Conservation (phyloP, 2,329 filamentous ascomycete species). For the Penicillium vulpinum region DNA sequence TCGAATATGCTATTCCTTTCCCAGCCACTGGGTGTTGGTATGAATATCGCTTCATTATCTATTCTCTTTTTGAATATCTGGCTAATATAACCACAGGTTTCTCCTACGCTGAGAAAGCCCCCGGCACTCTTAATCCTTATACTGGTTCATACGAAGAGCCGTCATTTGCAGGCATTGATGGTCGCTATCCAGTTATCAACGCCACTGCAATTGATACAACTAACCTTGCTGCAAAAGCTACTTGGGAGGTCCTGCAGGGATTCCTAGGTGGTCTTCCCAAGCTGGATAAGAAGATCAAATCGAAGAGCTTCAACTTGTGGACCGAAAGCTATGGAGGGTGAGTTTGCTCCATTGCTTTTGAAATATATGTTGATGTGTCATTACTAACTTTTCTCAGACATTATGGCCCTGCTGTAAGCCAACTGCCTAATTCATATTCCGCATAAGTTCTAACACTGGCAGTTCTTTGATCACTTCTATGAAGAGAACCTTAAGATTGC, state of each 20-base stretch:
- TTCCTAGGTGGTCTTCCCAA: conserved; percentile 53
- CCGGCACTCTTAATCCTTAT: conserved; percentile 45
- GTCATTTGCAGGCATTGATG: conserved; percentile 44
- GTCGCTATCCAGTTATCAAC: conserved; percentile 53
- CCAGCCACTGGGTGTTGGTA: conserved; percentile 60
- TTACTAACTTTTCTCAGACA: conserved; percentile 40
- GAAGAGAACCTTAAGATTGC: conserved; percentile 57
- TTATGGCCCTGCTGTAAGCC: conserved; percentile 49
- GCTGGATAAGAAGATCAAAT: conserved; percentile 51
- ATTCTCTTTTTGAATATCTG: background rate
- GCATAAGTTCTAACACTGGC: conserved; percentile 13
- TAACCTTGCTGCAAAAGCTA: conserved; percentile 55
- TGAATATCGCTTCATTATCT: background rate
- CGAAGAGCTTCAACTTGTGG: conserved; percentile 59
- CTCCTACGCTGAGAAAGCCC: conserved; percentile 36
- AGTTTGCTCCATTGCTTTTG: conserved; percentile 18
- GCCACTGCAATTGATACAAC: conserved; percentile 55
- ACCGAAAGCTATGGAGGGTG: conserved; percentile 56
- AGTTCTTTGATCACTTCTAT: conserved; percentile 60
- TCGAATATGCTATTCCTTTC: conserved; percentile 63
- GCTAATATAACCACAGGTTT: conserved; percentile 29
- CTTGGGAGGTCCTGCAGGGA: conserved; percentile 58
- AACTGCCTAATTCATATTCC: background rate
- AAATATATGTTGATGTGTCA: background rate
- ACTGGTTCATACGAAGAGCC: conserved; percentile 51